Base-by-base conservation (phyloP, 2,329 filamentous ascomycete genomes). In the Pseudocercospora fuligena region DNA sequence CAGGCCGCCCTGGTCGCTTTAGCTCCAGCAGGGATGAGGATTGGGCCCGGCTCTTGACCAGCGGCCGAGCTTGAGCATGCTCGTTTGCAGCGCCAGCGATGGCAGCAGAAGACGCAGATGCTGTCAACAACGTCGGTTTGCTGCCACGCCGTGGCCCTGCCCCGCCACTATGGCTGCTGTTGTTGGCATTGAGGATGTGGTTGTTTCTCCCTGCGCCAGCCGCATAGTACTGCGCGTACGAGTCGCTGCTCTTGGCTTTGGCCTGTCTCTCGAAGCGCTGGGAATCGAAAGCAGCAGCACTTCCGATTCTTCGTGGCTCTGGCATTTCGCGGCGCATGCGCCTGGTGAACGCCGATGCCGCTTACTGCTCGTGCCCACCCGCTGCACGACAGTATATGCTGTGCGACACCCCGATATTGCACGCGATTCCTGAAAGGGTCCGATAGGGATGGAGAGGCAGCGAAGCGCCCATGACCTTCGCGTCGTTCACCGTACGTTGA, bases 181-280 rank as follows among this genome's bases (percentile, higher is more conserved):
- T 53, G 57, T 58, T 23, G 19, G 51, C 58, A 47, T 66, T 63
- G 46, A 64, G 65, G 58, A 69, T 63, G 49, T 63, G 33, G 53
- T 65, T 71, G 21, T 61, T 63, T 53, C 67, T 65, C 23, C 53
- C 23, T 27, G n/a, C 66, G 57, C 33, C 61, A 23, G 5, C 60
- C 33, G 56, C 67, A n/a, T 64, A 53, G 60, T 73, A 63, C 51
- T 63, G 61, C 61, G 66, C 53, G 61, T 70, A 68, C 57, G 56
- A 61, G 68, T 73, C 69, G 33, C 63, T 71, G 67, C 72, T 74
- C 70, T 72, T 73, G 40, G 71, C 69, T 68, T 74, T 75, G 68
- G 74, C 72, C 49, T 61, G 63, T 23, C 70, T 63, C 54, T 69
- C 63, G 31, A 53, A 53, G 36, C 63, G 69, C 61, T 66, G 65